Evolutionary conservation across 1,284 basidiomycete species (phyloP).

Genomic region (Heterobasidion parviporum): DNA sequence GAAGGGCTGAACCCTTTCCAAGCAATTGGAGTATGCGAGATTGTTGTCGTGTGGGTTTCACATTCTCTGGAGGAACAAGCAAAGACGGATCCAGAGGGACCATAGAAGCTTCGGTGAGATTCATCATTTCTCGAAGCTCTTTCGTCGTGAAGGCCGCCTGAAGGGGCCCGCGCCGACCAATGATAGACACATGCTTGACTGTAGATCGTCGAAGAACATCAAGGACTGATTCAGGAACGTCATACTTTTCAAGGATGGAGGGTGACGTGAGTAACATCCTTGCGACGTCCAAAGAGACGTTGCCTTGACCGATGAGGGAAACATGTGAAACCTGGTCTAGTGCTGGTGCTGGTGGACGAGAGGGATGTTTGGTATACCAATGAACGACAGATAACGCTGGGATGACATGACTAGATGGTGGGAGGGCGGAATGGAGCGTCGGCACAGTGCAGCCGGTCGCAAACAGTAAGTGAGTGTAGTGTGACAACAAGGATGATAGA

Average conservation of each 20-base stretch:
- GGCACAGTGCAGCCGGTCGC: constrained; percentile 74
- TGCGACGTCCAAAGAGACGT: constrained; percentile 92
- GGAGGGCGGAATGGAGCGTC: constrained; percentile 45
- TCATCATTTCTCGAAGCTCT: constrained; percentile 88
- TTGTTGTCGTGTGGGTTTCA: constrained; percentile 53
- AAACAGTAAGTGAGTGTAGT: constrained; percentile 80
- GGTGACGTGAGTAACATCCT: constrained; percentile 78
- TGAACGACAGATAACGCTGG: constrained; percentile 87
- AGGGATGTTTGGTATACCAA: constrained; percentile 96
- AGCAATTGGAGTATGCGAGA: constrained; percentile 60
- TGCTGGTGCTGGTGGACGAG: constrained; percentile 44
- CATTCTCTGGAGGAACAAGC: constrained; percentile 28
- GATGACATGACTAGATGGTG: constrained; percentile 48
- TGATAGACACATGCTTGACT: constrained; percentile 75
- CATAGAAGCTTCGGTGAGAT: constrained; percentile 67
- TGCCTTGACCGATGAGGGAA: constrained; percentile 90
- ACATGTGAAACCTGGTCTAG: constrained; percentile 63
- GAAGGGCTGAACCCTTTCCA: constrained; percentile 54
- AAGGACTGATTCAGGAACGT: constrained; percentile 77
- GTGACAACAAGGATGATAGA: constrained; percentile 44
- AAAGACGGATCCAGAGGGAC: constrained; percentile 43
- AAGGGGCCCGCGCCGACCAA: constrained; percentile 82
- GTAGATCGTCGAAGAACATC: constrained; percentile 55
- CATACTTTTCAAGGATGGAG: constrained; percentile 60
- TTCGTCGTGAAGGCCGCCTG: constrained; percentile 94